Conservation (phyloP, 2,329 filamentous ascomycete genomes). For the Cladorrhinum sp. region DNA sequence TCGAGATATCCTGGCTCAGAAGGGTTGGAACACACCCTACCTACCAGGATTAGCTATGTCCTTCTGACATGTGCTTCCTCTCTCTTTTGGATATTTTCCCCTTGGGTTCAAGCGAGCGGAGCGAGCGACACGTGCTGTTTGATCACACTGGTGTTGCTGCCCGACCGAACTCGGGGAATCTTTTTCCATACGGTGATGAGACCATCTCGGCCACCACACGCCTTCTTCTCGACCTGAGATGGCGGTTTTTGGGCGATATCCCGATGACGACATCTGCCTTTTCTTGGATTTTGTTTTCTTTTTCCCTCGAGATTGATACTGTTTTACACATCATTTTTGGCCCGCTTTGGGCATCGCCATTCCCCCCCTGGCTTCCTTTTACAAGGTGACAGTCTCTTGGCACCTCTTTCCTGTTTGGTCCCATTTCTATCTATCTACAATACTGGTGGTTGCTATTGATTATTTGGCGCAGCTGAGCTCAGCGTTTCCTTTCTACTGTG, state of each 20-base stretch:
- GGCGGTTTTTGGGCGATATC: not conserved
- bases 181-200: not conserved
- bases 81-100: not conserved
- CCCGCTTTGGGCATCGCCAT: not conserved
- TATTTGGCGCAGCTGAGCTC: not conserved
- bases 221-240: not conserved
- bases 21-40: slow-evolving; percentile 7
- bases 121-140: not conserved
- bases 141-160: not conserved
- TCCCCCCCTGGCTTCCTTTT: not conserved
- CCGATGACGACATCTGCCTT: slow-evolving; percentile 4
- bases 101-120: not conserved
- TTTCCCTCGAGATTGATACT: not conserved
- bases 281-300: not conserved
- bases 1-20: slow-evolving; percentile 1
- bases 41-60: not conserved
- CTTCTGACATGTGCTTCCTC: not conserved
- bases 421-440: not conserved
- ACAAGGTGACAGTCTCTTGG: no score
- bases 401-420: not conserved
- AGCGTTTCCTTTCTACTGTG: not conserved
- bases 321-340: not conserved
- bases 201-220: not conserved
- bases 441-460: not conserved
- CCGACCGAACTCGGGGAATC: not conserved